phyloP scores from a whole-genome alignment of 345 rosid genomes.

The Gossypium herbaceum region DNA sequence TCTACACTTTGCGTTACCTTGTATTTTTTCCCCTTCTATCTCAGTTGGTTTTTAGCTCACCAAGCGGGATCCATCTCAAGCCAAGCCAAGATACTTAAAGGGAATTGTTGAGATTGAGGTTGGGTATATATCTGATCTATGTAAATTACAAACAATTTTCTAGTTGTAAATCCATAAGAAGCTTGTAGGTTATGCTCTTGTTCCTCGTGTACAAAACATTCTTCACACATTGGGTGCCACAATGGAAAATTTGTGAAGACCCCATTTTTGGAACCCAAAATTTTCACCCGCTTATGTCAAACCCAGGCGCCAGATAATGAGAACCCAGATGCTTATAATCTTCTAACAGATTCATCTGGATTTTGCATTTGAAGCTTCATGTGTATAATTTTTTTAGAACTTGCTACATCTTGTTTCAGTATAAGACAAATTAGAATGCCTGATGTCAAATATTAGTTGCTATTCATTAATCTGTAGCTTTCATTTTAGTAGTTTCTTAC shows the following conservation, averaged over 20 bases:
- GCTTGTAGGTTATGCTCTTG: constrained; percentile 32
- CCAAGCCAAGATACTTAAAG: constrained; percentile 76
- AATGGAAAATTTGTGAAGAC: constrained; percentile 29
- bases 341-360: constrained; percentile 31
- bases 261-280: constrained; percentile 39
- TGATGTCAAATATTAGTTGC: neutral
- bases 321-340: constrained; percentile 11
- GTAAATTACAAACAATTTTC: constrained; percentile 35
- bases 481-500: neutral
- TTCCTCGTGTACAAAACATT: constrained; percentile 16
- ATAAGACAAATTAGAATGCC: neutral
- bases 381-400: constrained; percentile 31
- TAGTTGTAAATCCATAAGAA: constrained; percentile 41
- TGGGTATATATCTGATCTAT: constrained; percentile 27
- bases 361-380: constrained; percentile 26
- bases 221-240: constrained; percentile 29
- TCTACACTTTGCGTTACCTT: neutral
- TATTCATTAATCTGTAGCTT: neutral
- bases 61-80: constrained; percentile 59
- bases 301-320: constrained; percentile 28
- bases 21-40: constrained; percentile 15
- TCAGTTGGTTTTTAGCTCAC: constrained; percentile 56
- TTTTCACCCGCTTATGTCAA: constrained; percentile 21
- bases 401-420: neutral
- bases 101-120: constrained; percentile 23